Base-by-base conservation (phyloP, 192 early-diverging fungal species). In the Podila epigama region DNA sequence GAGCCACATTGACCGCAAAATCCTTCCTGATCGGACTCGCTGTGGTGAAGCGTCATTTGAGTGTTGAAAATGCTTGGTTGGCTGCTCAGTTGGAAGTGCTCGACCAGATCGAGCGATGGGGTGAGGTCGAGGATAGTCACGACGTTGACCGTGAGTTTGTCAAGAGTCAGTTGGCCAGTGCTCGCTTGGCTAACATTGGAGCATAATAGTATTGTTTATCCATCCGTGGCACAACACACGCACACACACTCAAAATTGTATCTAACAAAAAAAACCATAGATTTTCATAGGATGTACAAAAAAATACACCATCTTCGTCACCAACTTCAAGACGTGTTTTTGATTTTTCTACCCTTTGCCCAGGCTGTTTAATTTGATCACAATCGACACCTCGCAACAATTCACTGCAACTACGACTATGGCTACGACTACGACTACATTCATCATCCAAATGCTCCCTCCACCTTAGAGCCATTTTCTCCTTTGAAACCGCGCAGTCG, bases 91-190 rank as follows among this genome's bases (percentile, higher is more conserved):
- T 96, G 11, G 97, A 99, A 77, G 89, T 93, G 3, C 81, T 84
- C 68, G 83, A 93, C 16, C 97, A 99, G 83, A 97, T 95, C 40
- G 85, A 90, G 35, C 85, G 86, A 36, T 99, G 95, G 96, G 97
- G 97, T 32, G 64, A 80, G 36, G 60, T 87, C 8, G 79, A 82
- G 34, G 81, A 81, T 40, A 83, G 85, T 44, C 93, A 94, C 60
- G 93, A 94, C 79, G 85, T 92, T 5, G 92, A 94, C 40, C 64
- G 86, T 33, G 91, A 92, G 68, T 87, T 91, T 57, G 81, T 91
- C 29, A 89, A 87, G 62, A 86, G 90, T 69, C 89, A 89, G 55
- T 82, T 96, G n/a, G 93, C 73, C 16, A 77, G 73, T 40, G 73
- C 73, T 44, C 65, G 73, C 32, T 66, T 77, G 39, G 73, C 66